A percentile compares a stretch with the other conserved stretches of the same genome.
Conservation (phyloP, 148 eudicot species). For the Persicaria maculosa region DNA sequence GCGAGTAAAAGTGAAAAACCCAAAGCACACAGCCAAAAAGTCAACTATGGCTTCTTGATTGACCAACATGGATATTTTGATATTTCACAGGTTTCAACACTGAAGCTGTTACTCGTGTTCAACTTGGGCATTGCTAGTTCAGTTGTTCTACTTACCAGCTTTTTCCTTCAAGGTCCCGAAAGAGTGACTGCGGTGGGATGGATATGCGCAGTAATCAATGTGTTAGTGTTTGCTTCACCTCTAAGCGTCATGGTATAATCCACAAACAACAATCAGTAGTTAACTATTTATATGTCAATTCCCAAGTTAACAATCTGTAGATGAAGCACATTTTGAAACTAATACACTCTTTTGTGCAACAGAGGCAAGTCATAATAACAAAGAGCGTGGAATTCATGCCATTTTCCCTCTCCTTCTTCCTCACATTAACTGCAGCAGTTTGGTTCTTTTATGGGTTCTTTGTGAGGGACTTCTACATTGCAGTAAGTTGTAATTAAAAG, state of each 20-base stretch:
- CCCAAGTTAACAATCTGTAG: background rate
- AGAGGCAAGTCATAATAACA: constrained; percentile 51
- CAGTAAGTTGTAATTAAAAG: constrained; percentile 32
- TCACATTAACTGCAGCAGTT: constrained; percentile 42
- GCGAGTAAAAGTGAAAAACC: too few relatives aligned
- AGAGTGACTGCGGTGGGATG: constrained; percentile 41
- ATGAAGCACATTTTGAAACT: background rate
- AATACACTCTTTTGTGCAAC: constrained; percentile 1
- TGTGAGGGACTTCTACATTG: constrained; percentile 37
- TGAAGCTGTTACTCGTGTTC: constrained; percentile 27
- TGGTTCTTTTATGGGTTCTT: constrained; percentile 73
- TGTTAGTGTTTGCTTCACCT: constrained; percentile 53
- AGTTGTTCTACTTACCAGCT: constrained; percentile 28
- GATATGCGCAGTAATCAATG: constrained; percentile 43
- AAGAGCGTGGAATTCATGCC: constrained; percentile 65
- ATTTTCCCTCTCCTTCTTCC: constrained; percentile 39
- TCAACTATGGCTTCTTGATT: background rate
- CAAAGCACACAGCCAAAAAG: too few relatives aligned
- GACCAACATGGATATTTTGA: background rate
- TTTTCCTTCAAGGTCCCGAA: constrained; percentile 30
- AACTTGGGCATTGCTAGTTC: constrained; percentile 35
- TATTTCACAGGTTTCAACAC: background rate
- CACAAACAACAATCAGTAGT: background rate
- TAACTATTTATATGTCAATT: background rate
- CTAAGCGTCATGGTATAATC: constrained; percentile 48